phyloP scores from a whole-genome alignment of 2,329 filamentous ascomycete genomes.

The Daldinia eschscholtzii region DNA sequence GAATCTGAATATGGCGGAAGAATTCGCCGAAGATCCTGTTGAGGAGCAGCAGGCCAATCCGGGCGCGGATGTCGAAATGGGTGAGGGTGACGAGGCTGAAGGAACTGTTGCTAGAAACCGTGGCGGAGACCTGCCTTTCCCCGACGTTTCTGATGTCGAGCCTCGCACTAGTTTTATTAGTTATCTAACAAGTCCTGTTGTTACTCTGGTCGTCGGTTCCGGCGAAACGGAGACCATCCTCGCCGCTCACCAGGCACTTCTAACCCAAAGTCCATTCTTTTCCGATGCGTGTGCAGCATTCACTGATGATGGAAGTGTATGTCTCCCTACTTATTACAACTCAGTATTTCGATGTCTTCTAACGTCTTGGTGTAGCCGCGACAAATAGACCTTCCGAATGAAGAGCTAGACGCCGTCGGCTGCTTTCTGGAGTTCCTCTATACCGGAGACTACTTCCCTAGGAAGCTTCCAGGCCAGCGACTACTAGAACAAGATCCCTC shows the following conservation, averaged over 20 bases:
- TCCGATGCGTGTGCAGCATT: constrained; percentile 72
- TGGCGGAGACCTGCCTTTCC: constrained; percentile 55
- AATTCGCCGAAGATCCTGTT: constrained; percentile 48
- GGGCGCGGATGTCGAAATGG: constrained; percentile 52
- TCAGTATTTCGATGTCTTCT: constrained; percentile 21
- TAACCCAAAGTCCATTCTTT: constrained; percentile 82
- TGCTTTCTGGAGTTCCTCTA: constrained; percentile 88
- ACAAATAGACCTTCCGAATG: constrained; percentile 74
- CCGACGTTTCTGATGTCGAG: constrained; percentile 54
- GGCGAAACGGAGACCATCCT: constrained; percentile 73
- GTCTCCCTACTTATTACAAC: constrained; percentile 47
- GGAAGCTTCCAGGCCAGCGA: constrained; percentile 71
- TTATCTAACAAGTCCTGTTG: constrained; percentile 77
- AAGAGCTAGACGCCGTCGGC: constrained; percentile 79
- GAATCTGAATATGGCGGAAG: constrained; percentile 47
- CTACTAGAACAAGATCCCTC: constrained; percentile 77
- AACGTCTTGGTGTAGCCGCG: constrained; percentile 62
- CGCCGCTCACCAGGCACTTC: constrained; percentile 82
- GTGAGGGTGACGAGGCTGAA: constrained; percentile 53
- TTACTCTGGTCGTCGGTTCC: constrained; percentile 74
- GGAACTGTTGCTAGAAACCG: constrained; percentile 40
- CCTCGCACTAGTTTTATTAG: constrained; percentile 63
- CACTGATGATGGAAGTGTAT: constrained; percentile 70
- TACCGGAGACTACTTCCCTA: constrained; percentile 88
- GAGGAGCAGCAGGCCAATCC: constrained; percentile 51